Evolutionary conservation across 2,329 filamentous ascomycete genomes (phyloP), one percentile per base, ranked within the genome.

Genomic region (Fusarium azukiicola): DNA sequence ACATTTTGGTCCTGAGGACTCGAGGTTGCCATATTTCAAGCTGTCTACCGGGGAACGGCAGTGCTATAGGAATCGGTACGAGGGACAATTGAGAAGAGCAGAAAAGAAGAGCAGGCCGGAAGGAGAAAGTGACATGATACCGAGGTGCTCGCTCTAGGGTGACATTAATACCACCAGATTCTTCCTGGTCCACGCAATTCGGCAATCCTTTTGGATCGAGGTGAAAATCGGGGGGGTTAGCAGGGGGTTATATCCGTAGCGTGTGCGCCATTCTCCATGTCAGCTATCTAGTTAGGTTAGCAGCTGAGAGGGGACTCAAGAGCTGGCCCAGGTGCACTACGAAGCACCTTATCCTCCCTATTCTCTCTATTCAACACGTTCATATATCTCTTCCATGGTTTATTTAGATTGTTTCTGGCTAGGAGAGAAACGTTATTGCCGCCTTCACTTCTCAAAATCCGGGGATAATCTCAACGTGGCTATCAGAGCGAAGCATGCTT

Each of bases 1-100:
- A 77, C 71, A 50, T 68, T 75, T 54, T 77, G 70, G 40, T 77
- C 73, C 68, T 73, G 69, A 16, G 73, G 73, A n/a, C 69, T 52
- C 21, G 52, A 44, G 11, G 56, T 44, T 63, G 67, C 61, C 75
- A 77, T 77, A 47, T 36, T n/a, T 52, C 27, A 50, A 23, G 16
- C 44, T n/a, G 44, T 6, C 63, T 23, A 21, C 16, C 21, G 21
- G n/a, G 27, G 40, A 23, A 32, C 16, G 23, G 21, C 38, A 46
- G 23, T 23, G 58, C 8, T 14, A 64, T 16, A 16, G n/a, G 4
- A 46, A 27, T 46, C 23, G 40, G 14, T 5, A 23, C 14, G 58
- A 42, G 10, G 21, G 40, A 10, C 3, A 23, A 44, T 47, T 66
- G 63, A 66, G 21, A 23, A 66, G 44, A 36, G 10, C 54, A 36